Evolutionary conservation across 345 rosid species (phyloP).

Genomic region (Salix suchowensis): DNA sequence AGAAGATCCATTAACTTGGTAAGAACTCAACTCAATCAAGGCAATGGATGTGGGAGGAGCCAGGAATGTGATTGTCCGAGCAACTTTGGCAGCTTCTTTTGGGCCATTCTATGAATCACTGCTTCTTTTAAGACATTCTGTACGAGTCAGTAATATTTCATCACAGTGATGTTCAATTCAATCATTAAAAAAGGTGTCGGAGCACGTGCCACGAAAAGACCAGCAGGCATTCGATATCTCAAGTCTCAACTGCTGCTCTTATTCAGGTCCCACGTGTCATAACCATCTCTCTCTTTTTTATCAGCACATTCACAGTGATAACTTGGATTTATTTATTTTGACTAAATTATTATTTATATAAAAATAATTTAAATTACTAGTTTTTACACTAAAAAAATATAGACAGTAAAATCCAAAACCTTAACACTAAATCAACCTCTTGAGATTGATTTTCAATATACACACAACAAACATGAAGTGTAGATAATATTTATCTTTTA

Average conservation of each 20-base stretch:
- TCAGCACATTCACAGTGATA: not conserved
- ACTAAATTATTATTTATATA: no score
- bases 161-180: conserved; percentile 23
- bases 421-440: no score
- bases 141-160: conserved; percentile 8
- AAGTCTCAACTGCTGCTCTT: not conserved
- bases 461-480: no score
- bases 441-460: no score
- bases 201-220: conserved; percentile 28
- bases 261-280: not conserved
- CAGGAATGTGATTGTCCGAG: no score
- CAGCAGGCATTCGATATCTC: not conserved
- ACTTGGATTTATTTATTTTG: no score
- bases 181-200: conserved; percentile 17
- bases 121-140: not conserved
- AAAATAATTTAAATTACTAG: no score
- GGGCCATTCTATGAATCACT: not conserved
- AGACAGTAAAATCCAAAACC: no score
- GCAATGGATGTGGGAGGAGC: not conserved
- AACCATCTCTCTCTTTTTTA: not conserved
- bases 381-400: no score
- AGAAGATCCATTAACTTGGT: no score
- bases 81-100: not conserved
- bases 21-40: not conserved
- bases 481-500: no score